Percentiles rank a stretch among this genome's conserved stretches.
These are phyloP conservation scores for Wallacemonas sp. DNA, from an alignment of 208 protist species.

Conservation along the genomic window DNA sequence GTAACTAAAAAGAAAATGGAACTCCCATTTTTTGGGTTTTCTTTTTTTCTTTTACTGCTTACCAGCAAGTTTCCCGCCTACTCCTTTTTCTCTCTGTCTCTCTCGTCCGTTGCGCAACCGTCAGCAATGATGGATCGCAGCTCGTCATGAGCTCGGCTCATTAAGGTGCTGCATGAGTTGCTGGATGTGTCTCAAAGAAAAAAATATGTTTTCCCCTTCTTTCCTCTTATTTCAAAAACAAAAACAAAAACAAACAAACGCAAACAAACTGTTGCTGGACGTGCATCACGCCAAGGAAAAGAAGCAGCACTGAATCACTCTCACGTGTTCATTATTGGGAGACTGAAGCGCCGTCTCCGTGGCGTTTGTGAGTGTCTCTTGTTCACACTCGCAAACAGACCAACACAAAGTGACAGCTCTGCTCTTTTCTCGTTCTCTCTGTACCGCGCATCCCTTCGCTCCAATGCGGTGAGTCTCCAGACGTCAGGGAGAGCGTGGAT, in stretches of 20 bases:
- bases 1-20: constrained; percentile 70
- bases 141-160: not conserved
- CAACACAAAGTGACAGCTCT: too few relatives aligned
- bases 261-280: not conserved
- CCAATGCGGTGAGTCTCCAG: too few relatives aligned
- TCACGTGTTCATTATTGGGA: not conserved
- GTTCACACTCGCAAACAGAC: too few relatives aligned
- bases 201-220: not conserved
- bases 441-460: too few relatives aligned
- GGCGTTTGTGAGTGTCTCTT: too few relatives aligned
- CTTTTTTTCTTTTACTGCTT: constrained; percentile 15
- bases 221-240: not conserved
- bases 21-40: not conserved
- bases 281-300: not conserved
- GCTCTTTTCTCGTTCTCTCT: too few relatives aligned
- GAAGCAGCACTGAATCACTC: not conserved
- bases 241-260: not conserved
- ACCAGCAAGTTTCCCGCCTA: too few relatives aligned
- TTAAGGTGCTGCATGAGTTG: not conserved
- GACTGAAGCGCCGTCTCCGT: too few relatives aligned
- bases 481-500: too few relatives aligned
- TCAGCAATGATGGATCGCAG: too few relatives aligned
- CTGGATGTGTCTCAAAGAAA: not conserved
- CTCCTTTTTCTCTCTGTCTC: constrained; percentile 2
- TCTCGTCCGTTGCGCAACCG: too few relatives aligned